These are phyloP conservation scores for Acanthamoeba triangularis DNA, from an alignment of 208 protist genomes.

Conservation along the genomic window DNA sequence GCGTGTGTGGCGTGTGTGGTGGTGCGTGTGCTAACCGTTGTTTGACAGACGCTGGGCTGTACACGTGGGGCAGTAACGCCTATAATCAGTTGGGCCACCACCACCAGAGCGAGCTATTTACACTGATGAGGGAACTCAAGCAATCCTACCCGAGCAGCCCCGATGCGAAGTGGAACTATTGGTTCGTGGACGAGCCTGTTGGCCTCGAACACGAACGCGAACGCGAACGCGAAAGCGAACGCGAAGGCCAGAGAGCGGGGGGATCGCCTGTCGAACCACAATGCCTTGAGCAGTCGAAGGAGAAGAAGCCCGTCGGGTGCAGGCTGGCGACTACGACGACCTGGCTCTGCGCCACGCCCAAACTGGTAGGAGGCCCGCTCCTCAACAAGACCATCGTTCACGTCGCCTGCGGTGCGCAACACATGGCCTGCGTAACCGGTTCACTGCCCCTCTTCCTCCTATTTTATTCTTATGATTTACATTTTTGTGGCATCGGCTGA, in stretches of 20 bases:
- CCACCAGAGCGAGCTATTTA: background rate
- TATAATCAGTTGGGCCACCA: background rate
- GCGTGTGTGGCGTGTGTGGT: background rate
- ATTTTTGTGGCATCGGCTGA: background rate
- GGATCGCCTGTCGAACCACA: too few species aligned
- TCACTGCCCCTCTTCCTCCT: too few species aligned
- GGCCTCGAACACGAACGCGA: too few species aligned
- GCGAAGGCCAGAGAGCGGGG: too few species aligned
- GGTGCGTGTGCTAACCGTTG: background rate
- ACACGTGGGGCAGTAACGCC: conserved; percentile 18
- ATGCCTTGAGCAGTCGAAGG: background rate
- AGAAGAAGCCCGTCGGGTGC: background rate
- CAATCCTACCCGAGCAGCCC: background rate
- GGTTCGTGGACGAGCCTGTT: background rate
- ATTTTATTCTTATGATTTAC: background rate
- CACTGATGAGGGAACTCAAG: conserved; percentile 4
- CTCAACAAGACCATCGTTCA: background rate
- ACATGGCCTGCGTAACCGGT: conserved; percentile 35
- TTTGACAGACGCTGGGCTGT: background rate
- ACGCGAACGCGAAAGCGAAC: too few species aligned
- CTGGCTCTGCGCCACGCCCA: background rate
- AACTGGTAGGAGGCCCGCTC: background rate
- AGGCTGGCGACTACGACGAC: background rate
- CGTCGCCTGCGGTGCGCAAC: background rate
- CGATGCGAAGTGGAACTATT: background rate